Conservation (phyloP, 108 stramenopile species). For the Nitzschia sp. region DNA sequence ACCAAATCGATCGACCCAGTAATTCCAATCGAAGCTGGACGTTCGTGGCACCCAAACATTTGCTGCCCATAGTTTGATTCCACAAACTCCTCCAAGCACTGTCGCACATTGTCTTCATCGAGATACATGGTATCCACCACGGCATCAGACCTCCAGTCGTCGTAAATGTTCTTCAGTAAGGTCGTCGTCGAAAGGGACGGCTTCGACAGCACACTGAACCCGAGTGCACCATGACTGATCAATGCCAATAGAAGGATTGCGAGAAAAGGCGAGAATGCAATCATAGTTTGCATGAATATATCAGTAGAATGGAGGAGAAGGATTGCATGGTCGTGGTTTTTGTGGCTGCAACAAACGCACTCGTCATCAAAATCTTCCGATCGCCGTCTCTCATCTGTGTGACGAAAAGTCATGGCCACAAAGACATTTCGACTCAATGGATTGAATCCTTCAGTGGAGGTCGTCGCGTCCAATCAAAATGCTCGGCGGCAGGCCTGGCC, state of each 20-base stretch:
- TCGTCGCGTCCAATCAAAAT: no score
- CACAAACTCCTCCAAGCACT: conserved; percentile 65
- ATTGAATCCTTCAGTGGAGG: no score
- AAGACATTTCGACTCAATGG: no score
- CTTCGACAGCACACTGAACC: background rate
- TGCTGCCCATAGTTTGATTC: conserved; percentile 69
- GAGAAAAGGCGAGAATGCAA: no score
- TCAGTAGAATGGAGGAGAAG: no score
- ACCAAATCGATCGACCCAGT: conserved; percentile 71
- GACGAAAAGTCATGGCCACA: no score
- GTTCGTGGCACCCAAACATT: conserved; percentile 80
- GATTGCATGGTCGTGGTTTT: no score
- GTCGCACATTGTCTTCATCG: conserved; percentile 63
- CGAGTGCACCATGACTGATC: background rate
- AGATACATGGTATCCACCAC: conserved; percentile 40
- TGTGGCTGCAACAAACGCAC: no score
- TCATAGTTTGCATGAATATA: no score
- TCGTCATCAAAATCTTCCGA: no score
- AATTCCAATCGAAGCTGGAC: conserved; percentile 48
- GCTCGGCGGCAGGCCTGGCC: no score
- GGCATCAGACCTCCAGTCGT: conserved; percentile 71
- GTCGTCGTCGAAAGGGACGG: background rate
- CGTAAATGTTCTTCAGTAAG: conserved; percentile 51
- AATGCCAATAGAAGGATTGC: background rate
- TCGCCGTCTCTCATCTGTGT: no score